Percentiles rank a stretch among this genome's conserved stretches.
phyloP scores from a whole-genome alignment of 2,329 filamentous ascomycete species.

The Alternaria atra region DNA sequence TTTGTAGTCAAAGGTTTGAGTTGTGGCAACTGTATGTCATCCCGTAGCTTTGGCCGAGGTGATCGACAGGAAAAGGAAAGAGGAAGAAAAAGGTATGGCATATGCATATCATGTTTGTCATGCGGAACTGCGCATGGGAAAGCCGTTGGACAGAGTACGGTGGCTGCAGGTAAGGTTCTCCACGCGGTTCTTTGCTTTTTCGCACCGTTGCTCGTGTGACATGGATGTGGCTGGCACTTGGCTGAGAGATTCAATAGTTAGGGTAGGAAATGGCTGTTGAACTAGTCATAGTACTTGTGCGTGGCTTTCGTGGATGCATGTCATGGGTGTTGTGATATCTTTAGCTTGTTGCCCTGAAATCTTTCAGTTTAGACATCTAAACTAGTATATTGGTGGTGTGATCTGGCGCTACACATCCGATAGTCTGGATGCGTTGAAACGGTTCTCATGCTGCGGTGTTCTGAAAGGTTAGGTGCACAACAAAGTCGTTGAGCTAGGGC shows the following conservation, averaged over 20 bases:
- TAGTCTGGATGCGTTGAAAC: neutral
- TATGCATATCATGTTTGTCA: neutral
- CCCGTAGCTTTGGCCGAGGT: neutral
- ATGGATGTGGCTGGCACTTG: neutral
- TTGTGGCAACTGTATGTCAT: neutral
- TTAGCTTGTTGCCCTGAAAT: neutral
- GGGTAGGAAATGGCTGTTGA: neutral
- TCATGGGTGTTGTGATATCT: neutral
- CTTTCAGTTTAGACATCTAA: neutral
- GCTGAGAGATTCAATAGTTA: neutral
- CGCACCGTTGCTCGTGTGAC: neutral
- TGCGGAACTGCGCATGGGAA: neutral
- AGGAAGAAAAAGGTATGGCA: neutral
- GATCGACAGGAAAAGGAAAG: neutral
- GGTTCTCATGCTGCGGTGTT: neutral
- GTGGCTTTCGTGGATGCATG: neutral
- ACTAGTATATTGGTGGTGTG: neutral
- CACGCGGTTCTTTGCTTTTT: neutral
- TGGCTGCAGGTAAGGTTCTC: neutral
- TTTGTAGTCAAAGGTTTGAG: neutral
- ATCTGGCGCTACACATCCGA: neutral
- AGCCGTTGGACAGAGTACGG: neutral
- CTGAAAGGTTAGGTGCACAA: neutral
- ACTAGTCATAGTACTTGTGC: neutral
- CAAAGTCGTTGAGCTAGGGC: slow-evolving; percentile 2